Evolutionary conservation across 306 rosid species (phyloP), one percentile per base, ranked within the genome.

Genomic region (Urtica urens): DNA sequence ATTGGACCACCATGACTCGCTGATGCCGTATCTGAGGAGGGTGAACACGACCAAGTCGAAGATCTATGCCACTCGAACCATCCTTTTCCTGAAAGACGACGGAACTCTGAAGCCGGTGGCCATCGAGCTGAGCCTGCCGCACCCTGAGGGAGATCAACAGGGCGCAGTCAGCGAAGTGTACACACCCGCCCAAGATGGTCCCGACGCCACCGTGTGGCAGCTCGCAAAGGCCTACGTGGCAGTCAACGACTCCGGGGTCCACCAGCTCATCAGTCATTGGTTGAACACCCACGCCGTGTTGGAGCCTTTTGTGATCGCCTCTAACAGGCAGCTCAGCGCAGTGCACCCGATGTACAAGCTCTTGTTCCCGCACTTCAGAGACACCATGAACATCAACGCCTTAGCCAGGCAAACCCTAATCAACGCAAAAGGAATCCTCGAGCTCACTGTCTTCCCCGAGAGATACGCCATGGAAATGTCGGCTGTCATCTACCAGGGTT

Each of bases 241-340:
- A 0, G 93, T 81, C 0, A 76, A 78, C 57, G 88, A 86, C 50
- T 66, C 87, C 0, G 67, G 95, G 56, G 42, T 30, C 37, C 94
- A 83, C 64, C 86, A 83, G 52, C 83, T 83, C 23, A 53, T 83
- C 33, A 79, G 86, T 45, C 90, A 75, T 29, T 78, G 88, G 93
- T 82, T 84, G 52, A 70, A 80, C 44, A 84, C 95, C 39, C 95
- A 84, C 29, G 86, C 86, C 16, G 83, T 64, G 57, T 69, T 77
- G 57, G 93, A 82, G 53, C 93, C 93, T 18, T 72, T 69, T 44
- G 70, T 74, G 54, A 69, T 74, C 13, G 76, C 76, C 20, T 64
- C 76, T 0, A 74, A 74, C 54, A 61, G 80, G 62, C 80, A 57
- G 40, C 49, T 74, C 6, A 74, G 80, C 1, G 73, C 71, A 45